Evolutionary conservation across 2,329 filamentous ascomycete genomes (phyloP).

Genomic region (Rhynchosporium secalis): DNA sequence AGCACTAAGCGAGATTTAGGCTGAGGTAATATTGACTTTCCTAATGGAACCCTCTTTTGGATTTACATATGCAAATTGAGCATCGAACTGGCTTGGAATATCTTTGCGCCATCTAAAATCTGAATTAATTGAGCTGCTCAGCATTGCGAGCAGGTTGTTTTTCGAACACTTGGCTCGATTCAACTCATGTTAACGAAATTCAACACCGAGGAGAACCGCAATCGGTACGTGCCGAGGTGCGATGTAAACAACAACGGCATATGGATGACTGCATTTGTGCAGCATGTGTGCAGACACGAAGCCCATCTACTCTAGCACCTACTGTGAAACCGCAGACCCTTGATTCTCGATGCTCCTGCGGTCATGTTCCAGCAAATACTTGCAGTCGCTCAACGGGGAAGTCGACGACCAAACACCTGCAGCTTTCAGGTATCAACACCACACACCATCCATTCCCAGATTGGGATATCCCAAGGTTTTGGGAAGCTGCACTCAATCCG

Average conservation of each 20-base stretch:
- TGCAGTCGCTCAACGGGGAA: conserved; percentile 8
- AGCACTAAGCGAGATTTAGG: neutral
- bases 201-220: neutral
- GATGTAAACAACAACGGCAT: conserved; percentile 6
- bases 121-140: neutral
- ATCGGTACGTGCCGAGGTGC: neutral
- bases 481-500: conserved; percentile 11
- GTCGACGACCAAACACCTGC: conserved; percentile 8
- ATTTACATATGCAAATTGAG: neutral
- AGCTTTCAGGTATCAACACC: neutral
- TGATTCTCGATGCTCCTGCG: neutral
- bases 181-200: neutral
- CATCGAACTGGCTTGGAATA: neutral
- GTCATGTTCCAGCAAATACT: conserved; percentile 2
- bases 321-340: no score
- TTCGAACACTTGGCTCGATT: neutral
- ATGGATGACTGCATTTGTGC: conserved; percentile 6
- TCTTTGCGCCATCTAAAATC: neutral
- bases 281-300: conserved; percentile 23
- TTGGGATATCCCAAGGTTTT: conserved; percentile 5
- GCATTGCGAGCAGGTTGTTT: no score
- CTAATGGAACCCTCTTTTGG: neutral
- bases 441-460: conserved; percentile 3
- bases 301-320: neutral
- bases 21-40: conserved; percentile 1